Conservation (phyloP, 1,139 yeast genomes). For the Suhomyces panamericanus region DNA sequence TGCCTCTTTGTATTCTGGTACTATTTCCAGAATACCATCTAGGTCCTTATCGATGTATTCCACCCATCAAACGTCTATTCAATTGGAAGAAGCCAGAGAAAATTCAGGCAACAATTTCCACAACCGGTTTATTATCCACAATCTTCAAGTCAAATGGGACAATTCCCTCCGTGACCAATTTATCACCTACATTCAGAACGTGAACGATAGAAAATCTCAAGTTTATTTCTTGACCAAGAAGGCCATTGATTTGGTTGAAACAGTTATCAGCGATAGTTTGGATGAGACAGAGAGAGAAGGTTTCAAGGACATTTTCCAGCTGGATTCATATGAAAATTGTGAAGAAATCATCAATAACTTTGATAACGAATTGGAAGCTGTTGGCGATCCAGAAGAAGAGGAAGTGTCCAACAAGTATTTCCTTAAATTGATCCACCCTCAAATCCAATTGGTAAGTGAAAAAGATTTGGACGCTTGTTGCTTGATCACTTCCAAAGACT, state of each 20-base stretch:
- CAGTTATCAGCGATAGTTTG: constrained; percentile 27
- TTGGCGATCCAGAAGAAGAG: constrained; percentile 25
- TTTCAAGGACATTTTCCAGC: constrained; percentile 15
- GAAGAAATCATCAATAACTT: constrained; percentile 39
- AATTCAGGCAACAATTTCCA: constrained; percentile 47
- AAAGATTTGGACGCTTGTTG: constrained; percentile 36
- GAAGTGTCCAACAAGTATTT: constrained; percentile 42
- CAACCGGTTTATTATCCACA: constrained; percentile 78
- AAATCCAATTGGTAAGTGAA: constrained; percentile 41
- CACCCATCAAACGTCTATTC: constrained; percentile 28
- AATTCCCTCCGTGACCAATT: constrained; percentile 63
- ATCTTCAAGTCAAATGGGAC: constrained; percentile 79
- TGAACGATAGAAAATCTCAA: constrained; percentile 56
- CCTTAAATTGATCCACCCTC: constrained; percentile 46
- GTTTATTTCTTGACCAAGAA: constrained; percentile 65
- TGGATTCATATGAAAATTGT: constrained; percentile 21
- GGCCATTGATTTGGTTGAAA: constrained; percentile 65
- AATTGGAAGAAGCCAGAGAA: constrained; percentile 34
- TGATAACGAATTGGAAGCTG: constrained; percentile 32
- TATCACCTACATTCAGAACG: constrained; percentile 59
- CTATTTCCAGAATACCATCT: constrained; percentile 9
- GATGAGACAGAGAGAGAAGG: constrained; percentile 18
- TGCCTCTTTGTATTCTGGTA: constrained; percentile 15
- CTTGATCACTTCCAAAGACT: constrained; percentile 66
- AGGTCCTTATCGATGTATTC: constrained; percentile 30